Evolutionary conservation across 441 rosid genomes (phyloP), one percentile per base, ranked within the genome.

Genomic region (Euphorbia corollata): DNA sequence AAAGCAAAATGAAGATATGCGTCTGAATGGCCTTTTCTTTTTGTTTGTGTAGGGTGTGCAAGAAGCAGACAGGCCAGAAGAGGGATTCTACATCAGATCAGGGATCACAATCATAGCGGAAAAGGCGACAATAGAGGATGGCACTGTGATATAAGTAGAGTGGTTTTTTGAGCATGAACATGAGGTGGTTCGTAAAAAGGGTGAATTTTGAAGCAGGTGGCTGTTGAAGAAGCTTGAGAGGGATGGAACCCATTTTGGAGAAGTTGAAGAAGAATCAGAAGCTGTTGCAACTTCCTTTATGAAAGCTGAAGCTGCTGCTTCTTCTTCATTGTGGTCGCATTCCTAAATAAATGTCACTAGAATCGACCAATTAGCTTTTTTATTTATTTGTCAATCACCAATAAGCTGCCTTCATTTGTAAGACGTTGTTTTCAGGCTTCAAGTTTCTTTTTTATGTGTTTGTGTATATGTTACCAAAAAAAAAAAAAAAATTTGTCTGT

Each of bases 91-190:
- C 77, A 86, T 94, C n/a, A 86, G 99, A 20, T 83, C 83, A 0
- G 97, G 99, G 64, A 79, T 88, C 77, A 86, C 91, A 32, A 81
- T 94, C 36, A 67, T 91, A 64, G 45, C 77, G 34, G 98, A 94
- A 82, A 94, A 94, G 78, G 96, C 99, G 4, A 91, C 92, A 6
- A 85, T 94, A 47, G 74, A 84, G 71, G 92, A 92, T 63, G 93
- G 93, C n/a, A 86, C 81, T 0, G 80, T 90, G 43, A 90, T 92
- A 78, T 92, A 73, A 80, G 65, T 12, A 32, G 24, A 58, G 76
- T 22, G 6, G 38, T 13, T 36, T 36, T 55, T 39, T 12, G 27
- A 34, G 19, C 4, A 4, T 30, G 39, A 38, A 12, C 53, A 11
- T 2, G 30, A 3, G 47, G 50, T 48, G 10, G 61, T 16, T 23